Evolutionary conservation across 306 rosid species (phyloP).

Genomic region (Erythrophleum fordii): DNA sequence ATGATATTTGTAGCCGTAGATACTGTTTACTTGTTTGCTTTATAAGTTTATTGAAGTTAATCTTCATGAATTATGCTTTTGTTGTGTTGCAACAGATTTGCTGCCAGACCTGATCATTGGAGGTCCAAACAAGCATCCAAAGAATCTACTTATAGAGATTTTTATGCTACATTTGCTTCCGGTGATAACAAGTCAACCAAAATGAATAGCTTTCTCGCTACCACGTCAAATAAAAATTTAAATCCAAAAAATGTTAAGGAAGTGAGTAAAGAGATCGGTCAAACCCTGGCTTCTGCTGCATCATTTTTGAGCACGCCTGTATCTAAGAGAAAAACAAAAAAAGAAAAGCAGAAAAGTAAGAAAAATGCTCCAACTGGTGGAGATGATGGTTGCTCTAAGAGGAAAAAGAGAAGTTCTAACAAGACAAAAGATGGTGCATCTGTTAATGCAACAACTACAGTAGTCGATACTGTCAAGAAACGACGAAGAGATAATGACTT

Average conservation of each 20-base stretch:
- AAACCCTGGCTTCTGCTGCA: slow-evolving; percentile 54
- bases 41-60: slow-evolving; percentile 10
- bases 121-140: slow-evolving; percentile 82
- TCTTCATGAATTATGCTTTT: slow-evolving; percentile 20
- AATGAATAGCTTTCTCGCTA: slow-evolving; percentile 55
- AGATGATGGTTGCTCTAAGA: slow-evolving; percentile 44
- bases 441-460: slow-evolving; percentile 33
- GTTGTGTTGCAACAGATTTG: slow-evolving; percentile 60
- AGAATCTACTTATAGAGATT: slow-evolving; percentile 75
- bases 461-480: slow-evolving; percentile 34
- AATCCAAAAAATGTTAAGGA: slow-evolving; percentile 58
- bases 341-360: slow-evolving; percentile 41
- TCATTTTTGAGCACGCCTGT: slow-evolving; percentile 71
- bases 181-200: slow-evolving; percentile 51
- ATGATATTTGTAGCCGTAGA: slow-evolving; percentile 15
- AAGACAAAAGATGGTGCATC: slow-evolving; percentile 42
- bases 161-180: slow-evolving; percentile 70
- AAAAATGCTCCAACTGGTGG: slow-evolving; percentile 40
- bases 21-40: slow-evolving; percentile 20
- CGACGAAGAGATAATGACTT: slow-evolving; percentile 43
- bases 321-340: slow-evolving; percentile 53
- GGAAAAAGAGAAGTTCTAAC: slow-evolving; percentile 42
- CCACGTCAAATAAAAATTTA: slow-evolving; percentile 47
- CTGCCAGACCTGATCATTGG: slow-evolving; percentile 85
- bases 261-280: slow-evolving; percentile 68